phyloP scores from a whole-genome alignment of 208 protist species.

The Leishmania mexicana region DNA sequence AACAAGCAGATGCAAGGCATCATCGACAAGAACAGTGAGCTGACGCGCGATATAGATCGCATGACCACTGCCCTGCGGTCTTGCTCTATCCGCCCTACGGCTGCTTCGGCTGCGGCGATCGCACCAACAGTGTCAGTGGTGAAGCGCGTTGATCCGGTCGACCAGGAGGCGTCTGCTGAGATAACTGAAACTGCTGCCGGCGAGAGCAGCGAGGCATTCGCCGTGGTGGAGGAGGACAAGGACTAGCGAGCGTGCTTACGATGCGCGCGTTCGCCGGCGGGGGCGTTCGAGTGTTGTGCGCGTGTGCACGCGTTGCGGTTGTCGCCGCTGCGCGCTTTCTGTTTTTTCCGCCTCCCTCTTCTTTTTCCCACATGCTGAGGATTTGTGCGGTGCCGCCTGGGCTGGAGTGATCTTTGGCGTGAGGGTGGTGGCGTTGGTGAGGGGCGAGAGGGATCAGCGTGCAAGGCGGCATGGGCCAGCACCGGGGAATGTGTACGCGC shows the following conservation, averaged over 20 bases:
- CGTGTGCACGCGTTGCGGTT: not conserved
- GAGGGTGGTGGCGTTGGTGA: not conserved
- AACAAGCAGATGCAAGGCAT: slow-evolving; percentile 77
- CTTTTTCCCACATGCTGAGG: too few relatives aligned
- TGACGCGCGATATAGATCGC: slow-evolving; percentile 81
- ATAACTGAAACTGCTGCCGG: not conserved
- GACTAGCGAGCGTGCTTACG: not conserved
- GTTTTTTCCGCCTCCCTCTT: not conserved
- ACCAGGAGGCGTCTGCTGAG: not conserved
- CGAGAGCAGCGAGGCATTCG: not conserved
- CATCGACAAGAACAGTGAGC: slow-evolving; percentile 82
- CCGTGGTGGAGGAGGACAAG: not conserved
- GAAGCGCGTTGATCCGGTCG: not conserved
- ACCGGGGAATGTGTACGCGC: not conserved
- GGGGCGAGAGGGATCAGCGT: not conserved
- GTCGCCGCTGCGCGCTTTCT: not conserved
- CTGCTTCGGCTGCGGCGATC: not conserved
- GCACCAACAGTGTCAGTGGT: slow-evolving; percentile 9
- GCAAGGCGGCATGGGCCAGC: not conserved
- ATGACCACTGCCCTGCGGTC: slow-evolving; percentile 79
- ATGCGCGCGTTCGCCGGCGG: not conserved
- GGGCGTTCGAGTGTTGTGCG: not conserved
- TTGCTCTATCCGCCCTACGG: slow-evolving; percentile 52
- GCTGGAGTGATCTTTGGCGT: not conserved
- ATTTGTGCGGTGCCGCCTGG: not conserved